These are phyloP conservation scores for Orobanche coerulescens DNA, from an alignment of 257 asterid species.

Conservation along the genomic window DNA sequence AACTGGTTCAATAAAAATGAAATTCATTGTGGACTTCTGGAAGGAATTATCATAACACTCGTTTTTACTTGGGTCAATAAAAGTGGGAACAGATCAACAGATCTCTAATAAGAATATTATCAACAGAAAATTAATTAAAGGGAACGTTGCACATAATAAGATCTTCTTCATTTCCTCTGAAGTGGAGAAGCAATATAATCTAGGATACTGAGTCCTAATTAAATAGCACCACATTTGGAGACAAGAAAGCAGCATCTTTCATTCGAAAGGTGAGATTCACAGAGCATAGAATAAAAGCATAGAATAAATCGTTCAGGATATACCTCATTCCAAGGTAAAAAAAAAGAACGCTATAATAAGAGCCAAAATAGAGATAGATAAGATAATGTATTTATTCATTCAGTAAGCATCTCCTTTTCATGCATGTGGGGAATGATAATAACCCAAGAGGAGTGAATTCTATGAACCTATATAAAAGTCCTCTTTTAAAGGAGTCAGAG, in stretches of 20 bases:
- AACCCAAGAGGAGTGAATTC: not conserved
- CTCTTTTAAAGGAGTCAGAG: not conserved
- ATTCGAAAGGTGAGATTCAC: not conserved
- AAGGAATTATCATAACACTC: too few relatives aligned
- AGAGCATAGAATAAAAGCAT: not conserved
- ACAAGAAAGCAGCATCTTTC: not conserved
- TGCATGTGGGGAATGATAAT: not conserved
- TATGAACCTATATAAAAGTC: too few relatives aligned
- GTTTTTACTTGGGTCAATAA: not conserved
- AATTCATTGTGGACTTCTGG: not conserved
- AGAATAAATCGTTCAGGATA: not conserved
- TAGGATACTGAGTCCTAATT: not conserved
- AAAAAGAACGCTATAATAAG: not conserved
- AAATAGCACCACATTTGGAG: not conserved
- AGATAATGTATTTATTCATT: not conserved
- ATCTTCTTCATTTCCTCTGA: not conserved
- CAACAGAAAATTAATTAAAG: not conserved
- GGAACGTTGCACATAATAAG: not conserved
- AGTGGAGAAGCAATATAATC: not conserved
- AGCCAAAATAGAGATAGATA: not conserved
- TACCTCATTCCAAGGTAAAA: not conserved
- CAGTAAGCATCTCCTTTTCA: not conserved
- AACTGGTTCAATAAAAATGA: not conserved
- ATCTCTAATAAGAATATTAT: not conserved
- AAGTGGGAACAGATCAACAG: not conserved